phyloP scores from a whole-genome alignment of 1,139 yeast genomes.

The Trichomonascaceae sp. region DNA sequence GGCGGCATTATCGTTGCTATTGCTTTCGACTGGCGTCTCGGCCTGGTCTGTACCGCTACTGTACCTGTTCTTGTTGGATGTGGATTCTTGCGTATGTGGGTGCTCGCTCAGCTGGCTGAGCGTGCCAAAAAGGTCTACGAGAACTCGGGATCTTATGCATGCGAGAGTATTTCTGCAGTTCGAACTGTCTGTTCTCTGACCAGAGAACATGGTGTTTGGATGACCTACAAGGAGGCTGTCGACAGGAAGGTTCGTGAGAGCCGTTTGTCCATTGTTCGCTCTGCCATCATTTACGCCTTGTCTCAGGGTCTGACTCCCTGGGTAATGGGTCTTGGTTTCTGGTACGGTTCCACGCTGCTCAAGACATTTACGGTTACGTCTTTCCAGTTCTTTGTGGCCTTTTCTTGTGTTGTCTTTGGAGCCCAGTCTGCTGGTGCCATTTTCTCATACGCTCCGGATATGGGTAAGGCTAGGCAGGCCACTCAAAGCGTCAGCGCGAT shows the following conservation, averaged over 20 bases:
- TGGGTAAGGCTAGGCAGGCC: conserved; percentile 36
- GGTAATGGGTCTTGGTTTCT: conserved; percentile 27
- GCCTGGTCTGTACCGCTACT: conserved; percentile 42
- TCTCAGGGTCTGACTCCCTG: conserved; percentile 27
- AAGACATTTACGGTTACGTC: conserved; percentile 16
- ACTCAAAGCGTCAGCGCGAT: conserved; percentile 70
- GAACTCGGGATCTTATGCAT: conserved; percentile 26
- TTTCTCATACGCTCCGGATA: conserved; percentile 77
- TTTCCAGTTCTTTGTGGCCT: conserved; percentile 26
- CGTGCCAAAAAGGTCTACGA: conserved; percentile 28
- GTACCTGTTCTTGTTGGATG: conserved; percentile 61
- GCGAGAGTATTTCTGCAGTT: conserved; percentile 25
- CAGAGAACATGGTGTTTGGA: conserved; percentile 24
- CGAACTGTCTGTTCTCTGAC: conserved; percentile 27
- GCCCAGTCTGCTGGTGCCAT: conserved; percentile 79
- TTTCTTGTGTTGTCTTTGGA: conserved; percentile 54
- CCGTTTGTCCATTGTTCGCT: conserved; percentile 16
- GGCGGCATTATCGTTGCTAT: conserved; percentile 63
- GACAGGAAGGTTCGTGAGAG: conserved; percentile 20
- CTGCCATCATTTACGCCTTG: conserved; percentile 22
- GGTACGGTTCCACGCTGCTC: conserved; percentile 27
- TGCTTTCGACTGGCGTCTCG: conserved; percentile 55
- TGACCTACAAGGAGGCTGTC: conserved; percentile 18
- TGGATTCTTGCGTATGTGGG: conserved; percentile 71
- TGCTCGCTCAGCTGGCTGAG: conserved; percentile 56